phyloP scores from a whole-genome alignment of 192 early-diverging fungal genomes.

The Piromyces finnis region DNA sequence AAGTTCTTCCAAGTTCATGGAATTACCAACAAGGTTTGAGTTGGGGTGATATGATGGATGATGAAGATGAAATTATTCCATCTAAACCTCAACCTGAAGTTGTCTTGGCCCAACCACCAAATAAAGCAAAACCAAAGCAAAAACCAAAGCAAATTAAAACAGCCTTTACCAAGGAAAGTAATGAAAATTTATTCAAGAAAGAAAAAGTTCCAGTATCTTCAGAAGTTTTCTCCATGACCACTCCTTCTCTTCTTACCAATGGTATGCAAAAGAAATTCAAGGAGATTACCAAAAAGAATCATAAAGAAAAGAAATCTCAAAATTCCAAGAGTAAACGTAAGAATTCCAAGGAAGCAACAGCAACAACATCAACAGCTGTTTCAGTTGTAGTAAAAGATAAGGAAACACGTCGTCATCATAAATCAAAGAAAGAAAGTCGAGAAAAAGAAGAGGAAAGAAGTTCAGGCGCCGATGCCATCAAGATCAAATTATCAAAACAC shows the following conservation, averaged over 20 bases:
- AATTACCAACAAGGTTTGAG: background rate
- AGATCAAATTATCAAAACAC: background rate
- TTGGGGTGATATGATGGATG: background rate
- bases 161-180: background rate
- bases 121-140: background rate
- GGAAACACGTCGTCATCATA: background rate
- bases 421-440: background rate
- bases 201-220: background rate
- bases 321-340: background rate
- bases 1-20: background rate
- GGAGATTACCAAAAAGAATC: background rate
- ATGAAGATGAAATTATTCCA: background rate
- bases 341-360: background rate
- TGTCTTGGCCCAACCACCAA: no score
- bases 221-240: background rate
- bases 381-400: background rate
- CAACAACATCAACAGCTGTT: no score
- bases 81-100: background rate
- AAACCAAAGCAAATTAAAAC: background rate
- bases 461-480: background rate
- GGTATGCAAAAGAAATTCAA: background rate
- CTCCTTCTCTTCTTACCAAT: background rate
- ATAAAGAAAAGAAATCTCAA: background rate
- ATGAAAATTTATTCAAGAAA: background rate
- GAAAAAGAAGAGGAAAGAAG: background rate